A percentile compares a stretch with the other conserved stretches of the same genome.
phyloP scores from a whole-genome alignment of 768 basidiomycete genomes.

The Gymnopilus junonius region DNA sequence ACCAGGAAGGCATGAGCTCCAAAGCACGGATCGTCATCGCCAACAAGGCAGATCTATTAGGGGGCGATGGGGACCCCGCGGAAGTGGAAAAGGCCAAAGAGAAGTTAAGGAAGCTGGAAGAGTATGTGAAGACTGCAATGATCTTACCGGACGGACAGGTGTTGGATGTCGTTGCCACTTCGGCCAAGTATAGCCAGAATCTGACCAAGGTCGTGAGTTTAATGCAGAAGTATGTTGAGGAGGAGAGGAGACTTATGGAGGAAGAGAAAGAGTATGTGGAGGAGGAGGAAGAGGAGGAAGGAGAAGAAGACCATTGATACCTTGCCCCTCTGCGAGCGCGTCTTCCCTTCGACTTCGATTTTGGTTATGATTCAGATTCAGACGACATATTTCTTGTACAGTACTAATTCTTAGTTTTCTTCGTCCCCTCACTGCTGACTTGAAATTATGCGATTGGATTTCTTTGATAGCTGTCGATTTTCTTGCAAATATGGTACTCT shows the following conservation, averaged over 20 bases:
- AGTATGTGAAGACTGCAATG: constrained; percentile 58
- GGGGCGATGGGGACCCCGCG: constrained; percentile 46
- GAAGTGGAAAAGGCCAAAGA: constrained; percentile 56
- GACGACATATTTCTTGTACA: too few relatives aligned
- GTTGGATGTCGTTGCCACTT: constrained; percentile 79
- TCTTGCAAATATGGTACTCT: too few relatives aligned
- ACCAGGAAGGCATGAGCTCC: constrained; percentile 76
- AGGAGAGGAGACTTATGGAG: constrained; percentile 27
- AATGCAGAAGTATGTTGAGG: constrained; percentile 69
- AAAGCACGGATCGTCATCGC: constrained; percentile 85
- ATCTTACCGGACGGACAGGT: constrained; percentile 31
- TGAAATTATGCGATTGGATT: neutral
- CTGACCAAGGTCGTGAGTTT: constrained; percentile 67
- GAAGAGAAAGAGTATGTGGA: too few relatives aligned
- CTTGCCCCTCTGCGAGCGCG: neutral
- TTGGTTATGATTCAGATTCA: neutral
- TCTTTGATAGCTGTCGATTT: too few relatives aligned
- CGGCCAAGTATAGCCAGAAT: constrained; percentile 88
- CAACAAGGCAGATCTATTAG: constrained; percentile 94
- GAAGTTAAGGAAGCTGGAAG: constrained; percentile 61
- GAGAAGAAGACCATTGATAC: neutral
- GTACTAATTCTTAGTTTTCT: constrained; percentile 6
- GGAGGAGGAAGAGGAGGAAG: constrained; percentile 4
- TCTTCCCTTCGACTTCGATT: neutral
- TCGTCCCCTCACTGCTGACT: neutral